phyloP scores from a whole-genome alignment of 116 monocot genomes.

The Thalassia testudinum region DNA sequence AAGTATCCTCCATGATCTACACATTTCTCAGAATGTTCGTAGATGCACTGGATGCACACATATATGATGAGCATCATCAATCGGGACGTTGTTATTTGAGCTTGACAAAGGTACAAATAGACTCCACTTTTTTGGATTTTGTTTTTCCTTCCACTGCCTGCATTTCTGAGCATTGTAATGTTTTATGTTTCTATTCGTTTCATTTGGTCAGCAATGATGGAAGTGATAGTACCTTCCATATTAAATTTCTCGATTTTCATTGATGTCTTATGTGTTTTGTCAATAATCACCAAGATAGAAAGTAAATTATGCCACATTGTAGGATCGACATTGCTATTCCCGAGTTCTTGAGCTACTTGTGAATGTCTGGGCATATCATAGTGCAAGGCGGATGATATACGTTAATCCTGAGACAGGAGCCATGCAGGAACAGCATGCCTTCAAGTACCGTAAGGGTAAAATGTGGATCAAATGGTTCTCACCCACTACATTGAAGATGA shows the following conservation, averaged over 20 bases:
- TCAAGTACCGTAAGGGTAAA: slow-evolving; percentile 27
- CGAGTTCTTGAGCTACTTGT: slow-evolving; percentile 64
- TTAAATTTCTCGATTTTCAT: too few species aligned
- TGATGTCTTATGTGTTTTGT: too few species aligned
- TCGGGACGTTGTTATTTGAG: slow-evolving; percentile 66
- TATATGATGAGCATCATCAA: slow-evolving; percentile 69
- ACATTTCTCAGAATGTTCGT: slow-evolving; percentile 74
- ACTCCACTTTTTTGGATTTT: neutral
- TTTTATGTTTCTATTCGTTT: too few species aligned
- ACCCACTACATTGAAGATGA: slow-evolving; percentile 48
- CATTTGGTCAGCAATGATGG: too few species aligned
- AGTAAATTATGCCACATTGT: neutral
- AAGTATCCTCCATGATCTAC: neutral
- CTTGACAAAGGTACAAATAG: slow-evolving; percentile 62
- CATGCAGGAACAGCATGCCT: slow-evolving; percentile 56
- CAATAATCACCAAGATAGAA: too few species aligned
- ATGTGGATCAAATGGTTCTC: slow-evolving; percentile 84
- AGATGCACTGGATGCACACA: slow-evolving; percentile 82
- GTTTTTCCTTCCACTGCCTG: too few species aligned
- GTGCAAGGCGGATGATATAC: slow-evolving; percentile 74
- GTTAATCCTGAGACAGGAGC: slow-evolving; percentile 53
- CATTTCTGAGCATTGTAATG: too few species aligned
- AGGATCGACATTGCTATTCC: slow-evolving; percentile 84
- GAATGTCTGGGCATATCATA: slow-evolving; percentile 97
- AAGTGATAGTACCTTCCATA: too few species aligned